Evolutionary conservation across 495 filamentous ascomycete species (phyloP), one percentile per base, ranked within the genome.

Genomic region (Diplogelasinospora grovesii): DNA sequence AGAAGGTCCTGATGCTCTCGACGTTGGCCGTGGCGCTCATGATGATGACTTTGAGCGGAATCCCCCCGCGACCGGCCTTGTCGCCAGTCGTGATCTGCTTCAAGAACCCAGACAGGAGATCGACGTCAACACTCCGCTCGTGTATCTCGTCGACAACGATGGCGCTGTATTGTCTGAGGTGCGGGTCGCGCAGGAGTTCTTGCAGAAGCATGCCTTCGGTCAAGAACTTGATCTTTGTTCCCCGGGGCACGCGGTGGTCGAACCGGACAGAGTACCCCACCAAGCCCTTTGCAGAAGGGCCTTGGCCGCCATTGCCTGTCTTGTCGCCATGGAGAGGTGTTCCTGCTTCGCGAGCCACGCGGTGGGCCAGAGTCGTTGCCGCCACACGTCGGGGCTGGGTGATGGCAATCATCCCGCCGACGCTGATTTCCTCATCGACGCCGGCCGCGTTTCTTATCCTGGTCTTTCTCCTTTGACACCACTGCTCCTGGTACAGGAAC

Each of bases 11-110:
- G 19, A 96, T 73, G 39, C 67, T 78, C 42, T 88, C 83, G 48
- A 92, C 78, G 59, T 96, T 87, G 13, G 86, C 83, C 11, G 93
- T 99, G 35, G 93, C 93, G 66, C 88, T 95, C 93, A 99, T 99
- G 49, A 96, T 77, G 11, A 93, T 75, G 8, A 95, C 81, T 56
- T 95, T 97, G 42, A 97, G 65, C 1, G 83, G 77, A 28, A 85
- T 61, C 8, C 83, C 83, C 13, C 78, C 81, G 23, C 82, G 71
- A 15, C 75, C 83, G 10, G 61, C 63, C 39, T 68, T 71, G 44
- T 74, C 65, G 4, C 79, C 77, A 21, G 65, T 62, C 1, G 86
- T 57, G 21, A 94, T 68, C 43, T 83, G 82, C 54, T 81, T 85
- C 46, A 97, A 61, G 49, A 99, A 97, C 0, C 93, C 93, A 35